Evolutionary conservation across 208 protist species (phyloP), one percentile per base, ranked within the genome.

Genomic region (Crithidia thermophila): DNA sequence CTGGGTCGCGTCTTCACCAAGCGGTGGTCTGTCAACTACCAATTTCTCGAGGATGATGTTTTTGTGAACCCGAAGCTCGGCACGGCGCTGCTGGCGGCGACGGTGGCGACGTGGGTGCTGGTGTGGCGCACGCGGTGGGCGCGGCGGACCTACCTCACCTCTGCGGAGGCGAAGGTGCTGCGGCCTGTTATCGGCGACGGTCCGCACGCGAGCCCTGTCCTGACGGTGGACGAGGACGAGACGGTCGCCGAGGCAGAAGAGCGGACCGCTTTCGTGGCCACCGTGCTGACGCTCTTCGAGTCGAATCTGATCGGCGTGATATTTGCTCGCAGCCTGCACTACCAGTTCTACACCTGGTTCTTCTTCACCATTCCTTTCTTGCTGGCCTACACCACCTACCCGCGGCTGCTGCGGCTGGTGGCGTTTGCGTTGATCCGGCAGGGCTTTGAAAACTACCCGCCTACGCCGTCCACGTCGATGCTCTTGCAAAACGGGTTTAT

Each of bases 281-380:
- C 97, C 28, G 64, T 88, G 2, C 63, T 85, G 59, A 90, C 90
- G 0, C 40, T 98, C 28, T 84, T 98, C 45, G 79, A 87, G 60
- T 88, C 77, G 20, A 98, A 98, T 72, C 75, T 98, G 16, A 84
- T 98, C 55, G 97, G 96, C 20, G 80, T 98, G 31, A 70, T 84
- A 14, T 95, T 93, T 56, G 65, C 86, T 7, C 81, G 95, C 37
- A 82, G 82, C 5, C 39, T 99, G n/a, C 96, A 98, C 70, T 98
- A 93, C 67, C 95, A 98, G 83, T 98, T 98, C 70, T 92, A 96
- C 56, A 60, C 72, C 13, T 98, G 94, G 91, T 98, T 97, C 77
- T 96, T 90, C 68, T 88, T 97, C 61, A 72, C 72, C 7, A 45
- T 98, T 10, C 92, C 93, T 8, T 80, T 97, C n/a, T 59, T 85